These are phyloP conservation scores for Cercis canadensis DNA, from an alignment of 306 rosid species.

Conservation along the genomic window DNA sequence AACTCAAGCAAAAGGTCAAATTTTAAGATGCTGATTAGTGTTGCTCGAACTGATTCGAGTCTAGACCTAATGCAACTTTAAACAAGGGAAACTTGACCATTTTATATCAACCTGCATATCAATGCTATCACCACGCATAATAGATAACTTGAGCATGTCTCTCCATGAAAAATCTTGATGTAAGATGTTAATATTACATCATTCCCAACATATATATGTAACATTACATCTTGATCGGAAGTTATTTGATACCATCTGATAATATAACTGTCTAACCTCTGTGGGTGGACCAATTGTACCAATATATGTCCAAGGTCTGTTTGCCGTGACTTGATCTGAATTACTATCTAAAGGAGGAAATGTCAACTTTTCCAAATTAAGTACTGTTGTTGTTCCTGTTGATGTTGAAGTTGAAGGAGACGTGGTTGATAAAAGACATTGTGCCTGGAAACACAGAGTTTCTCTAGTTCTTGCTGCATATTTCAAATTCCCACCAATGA, in stretches of 20 bases:
- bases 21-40: not conserved
- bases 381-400: slow-evolving; percentile 49
- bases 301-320: slow-evolving; percentile 63
- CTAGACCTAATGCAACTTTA: slow-evolving; percentile 16
- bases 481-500: slow-evolving; percentile 7
- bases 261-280: slow-evolving; percentile 46
- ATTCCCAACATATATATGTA: not conserved
- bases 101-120: not conserved
- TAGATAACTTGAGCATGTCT: not conserved
- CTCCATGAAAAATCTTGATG: not conserved
- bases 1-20: slow-evolving; percentile 15
- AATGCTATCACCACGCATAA: not conserved
- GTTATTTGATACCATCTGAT: not conserved
- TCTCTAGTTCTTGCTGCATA: slow-evolving; percentile 71
- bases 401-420: slow-evolving; percentile 58
- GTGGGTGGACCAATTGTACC: slow-evolving; percentile 47
- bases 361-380: slow-evolving; percentile 61
- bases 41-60: slow-evolving; percentile 10
- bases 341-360: slow-evolving; percentile 52
- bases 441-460: slow-evolving; percentile 54
- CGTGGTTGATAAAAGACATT: slow-evolving; percentile 63
- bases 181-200: not conserved
- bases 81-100: not conserved
- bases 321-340: slow-evolving; percentile 49
- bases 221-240: not conserved